A percentile compares a stretch with the other conserved stretches of the same genome.
These are phyloP conservation scores for Paralagenidium karlingii DNA, from an alignment of 352 stramenopile species.

Conservation along the genomic window DNA sequence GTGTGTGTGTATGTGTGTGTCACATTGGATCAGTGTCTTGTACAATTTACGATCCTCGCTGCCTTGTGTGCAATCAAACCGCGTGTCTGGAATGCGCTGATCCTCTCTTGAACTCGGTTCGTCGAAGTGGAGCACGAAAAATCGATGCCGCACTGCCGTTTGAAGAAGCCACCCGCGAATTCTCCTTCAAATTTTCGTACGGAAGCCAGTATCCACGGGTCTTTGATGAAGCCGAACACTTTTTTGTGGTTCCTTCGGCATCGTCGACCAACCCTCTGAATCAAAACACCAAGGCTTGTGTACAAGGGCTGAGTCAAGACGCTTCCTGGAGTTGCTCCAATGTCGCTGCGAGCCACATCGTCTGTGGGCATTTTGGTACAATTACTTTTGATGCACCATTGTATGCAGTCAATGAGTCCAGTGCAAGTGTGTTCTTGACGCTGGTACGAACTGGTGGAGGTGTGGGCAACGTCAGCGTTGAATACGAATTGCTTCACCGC, in stretches of 20 bases:
- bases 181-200: conserved; percentile 86
- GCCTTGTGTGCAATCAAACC: conserved; percentile 63
- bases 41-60: conserved; percentile 83
- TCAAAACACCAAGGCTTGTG: conserved; percentile 35
- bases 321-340: conserved; percentile 49
- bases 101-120: conserved; percentile 83
- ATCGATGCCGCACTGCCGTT: conserved; percentile 58
- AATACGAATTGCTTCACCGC: conserved; percentile 79
- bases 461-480: conserved; percentile 47
- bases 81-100: conserved; percentile 85
- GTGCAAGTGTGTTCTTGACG: conserved; percentile 62
- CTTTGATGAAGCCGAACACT: conserved; percentile 90
- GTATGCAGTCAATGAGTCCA: conserved; percentile 73
- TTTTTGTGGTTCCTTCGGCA: conserved; percentile 21
- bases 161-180: conserved; percentile 84
- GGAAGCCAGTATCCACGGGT: conserved; percentile 75
- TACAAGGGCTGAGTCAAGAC: conserved; percentile 43
- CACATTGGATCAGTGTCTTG: conserved; percentile 40
- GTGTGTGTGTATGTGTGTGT: neutral
- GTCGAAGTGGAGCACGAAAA: conserved; percentile 70
- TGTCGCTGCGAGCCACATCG: conserved; percentile 45
- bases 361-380: conserved; percentile 86
- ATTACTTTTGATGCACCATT: conserved; percentile 80
- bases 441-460: conserved; percentile 81
- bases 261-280: conserved; percentile 18